Evolutionary conservation across 306 rosid genomes (phyloP), one percentile per base, ranked within the genome.

Genomic region (Rubus parviflorus): DNA sequence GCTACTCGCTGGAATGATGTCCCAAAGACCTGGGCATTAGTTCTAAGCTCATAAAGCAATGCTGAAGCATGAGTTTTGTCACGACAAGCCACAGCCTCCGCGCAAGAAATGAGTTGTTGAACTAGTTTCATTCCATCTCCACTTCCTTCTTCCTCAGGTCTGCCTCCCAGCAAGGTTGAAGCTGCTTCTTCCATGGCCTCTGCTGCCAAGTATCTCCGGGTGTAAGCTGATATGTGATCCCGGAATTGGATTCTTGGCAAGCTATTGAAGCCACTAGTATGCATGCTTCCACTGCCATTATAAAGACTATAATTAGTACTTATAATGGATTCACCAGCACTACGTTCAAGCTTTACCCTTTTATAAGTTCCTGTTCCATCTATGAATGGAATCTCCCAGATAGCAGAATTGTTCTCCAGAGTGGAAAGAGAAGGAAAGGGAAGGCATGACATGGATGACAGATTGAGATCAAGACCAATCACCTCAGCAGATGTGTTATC

Each of bases 1-100:
- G 79, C 72, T 13, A 75, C 79, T 37, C 63, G 49, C 72, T 64
- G 72, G 30, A 75, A 75, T 35, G 79, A n/a, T 62, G 79, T 47
- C 20, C 79, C 79, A 14, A 75, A 75, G 51, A 65, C 64, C 64
- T 47, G 47, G 0, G 79, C 63, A 49, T 75, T 64, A 20, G 49
- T 19, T 62, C 64, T 63, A 14, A 75, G 79, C 72, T 75, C 63
- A 64, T 41, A 65, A 5, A 76, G 64, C 11, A 65, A 51, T 16
- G 72, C 43, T 51, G 70, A 65, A 9, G 79, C 73, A 40, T 64
- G 53, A 35, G 63, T 48, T 52, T 40, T 76, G 72, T 40, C 79
- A 6, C 65, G 64, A 10, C 65, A 76, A 8, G 79, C 79, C 40
- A 76, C 73, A 3, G 79, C 73, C 42, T 65, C 73, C 15, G 79